phyloP scores from a whole-genome alignment of 352 stramenopile genomes.

The Pilasporangium apinafurcum region DNA sequence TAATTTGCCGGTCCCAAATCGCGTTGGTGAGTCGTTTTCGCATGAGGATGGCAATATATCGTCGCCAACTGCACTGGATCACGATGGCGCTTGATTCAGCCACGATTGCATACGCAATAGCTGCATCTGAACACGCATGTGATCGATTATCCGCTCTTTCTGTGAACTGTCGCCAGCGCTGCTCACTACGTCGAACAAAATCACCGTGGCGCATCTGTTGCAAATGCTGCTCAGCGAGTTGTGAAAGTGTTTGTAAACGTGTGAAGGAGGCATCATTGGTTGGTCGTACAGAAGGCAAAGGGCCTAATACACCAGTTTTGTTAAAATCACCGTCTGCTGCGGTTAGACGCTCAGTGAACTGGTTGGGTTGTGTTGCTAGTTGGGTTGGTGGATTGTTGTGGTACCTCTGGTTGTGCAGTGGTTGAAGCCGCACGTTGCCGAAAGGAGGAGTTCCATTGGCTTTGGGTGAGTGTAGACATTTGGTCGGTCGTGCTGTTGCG shows the following conservation, averaged over 20 bases:
- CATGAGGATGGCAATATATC: constrained; percentile 13
- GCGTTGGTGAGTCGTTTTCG: constrained; percentile 10
- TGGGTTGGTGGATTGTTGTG: no score
- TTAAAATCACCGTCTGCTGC: no score
- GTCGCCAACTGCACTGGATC: constrained; percentile 42
- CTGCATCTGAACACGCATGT: neutral
- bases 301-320: no score
- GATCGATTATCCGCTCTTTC: neutral
- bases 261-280: no score
- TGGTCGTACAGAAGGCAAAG: no score
- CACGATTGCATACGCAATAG: constrained; percentile 9
- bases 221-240: constrained; percentile 34
- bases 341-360: no score
- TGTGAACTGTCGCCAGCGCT: constrained; percentile 27
- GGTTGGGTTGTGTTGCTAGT: no score
- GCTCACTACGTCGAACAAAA: constrained; percentile 37
- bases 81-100: constrained; percentile 33
- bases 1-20: constrained; percentile 36
- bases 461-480: no score
- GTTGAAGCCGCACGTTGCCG: no score
- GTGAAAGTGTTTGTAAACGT: constrained; percentile 36
- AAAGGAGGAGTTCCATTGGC: no score
- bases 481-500: no score
- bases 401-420: no score
- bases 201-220: constrained; percentile 22